These are phyloP conservation scores for Schwanniomyces polymorphus DNA, from an alignment of 805 yeast genomes.

Conservation along the genomic window DNA sequence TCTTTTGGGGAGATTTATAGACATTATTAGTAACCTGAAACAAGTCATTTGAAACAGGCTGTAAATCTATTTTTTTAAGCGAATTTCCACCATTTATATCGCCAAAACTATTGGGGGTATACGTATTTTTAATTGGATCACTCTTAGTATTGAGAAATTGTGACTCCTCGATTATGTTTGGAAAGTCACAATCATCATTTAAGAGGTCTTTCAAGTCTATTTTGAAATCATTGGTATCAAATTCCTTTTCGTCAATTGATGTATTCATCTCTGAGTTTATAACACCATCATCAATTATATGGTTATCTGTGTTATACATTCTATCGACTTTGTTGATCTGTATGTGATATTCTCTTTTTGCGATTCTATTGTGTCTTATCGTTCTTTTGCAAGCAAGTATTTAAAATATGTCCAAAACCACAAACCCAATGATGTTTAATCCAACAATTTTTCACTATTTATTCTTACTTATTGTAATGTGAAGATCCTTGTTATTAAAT, in stretches of 20 bases:
- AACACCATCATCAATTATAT: background rate
- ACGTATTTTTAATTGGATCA: background rate
- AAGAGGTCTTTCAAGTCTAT: slow-evolving; percentile 18
- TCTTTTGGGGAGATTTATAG: slow-evolving; percentile 1
- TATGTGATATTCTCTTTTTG: background rate
- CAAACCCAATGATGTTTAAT: background rate
- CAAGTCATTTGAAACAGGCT: slow-evolving; percentile 23
- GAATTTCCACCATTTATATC: background rate
- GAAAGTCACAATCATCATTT: slow-evolving; percentile 1
- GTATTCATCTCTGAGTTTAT: background rate
- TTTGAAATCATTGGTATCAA: slow-evolving; percentile 12
- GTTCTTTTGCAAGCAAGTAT: background rate
- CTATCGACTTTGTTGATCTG: background rate
- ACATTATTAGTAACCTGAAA: slow-evolving; percentile 30
- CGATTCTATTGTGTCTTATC: background rate
- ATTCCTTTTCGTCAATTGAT: background rate
- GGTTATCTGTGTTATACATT: background rate
- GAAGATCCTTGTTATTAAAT: background rate
- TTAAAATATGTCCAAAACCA: background rate
- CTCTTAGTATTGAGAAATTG: background rate
- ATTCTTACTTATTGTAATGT: background rate
- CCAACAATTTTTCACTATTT: background rate
- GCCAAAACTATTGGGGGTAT: background rate
- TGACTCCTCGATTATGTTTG: background rate
- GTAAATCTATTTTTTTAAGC: background rate